Base-by-base conservation (phyloP, 805 yeast species). In the Yarrowia hollandica region DNA sequence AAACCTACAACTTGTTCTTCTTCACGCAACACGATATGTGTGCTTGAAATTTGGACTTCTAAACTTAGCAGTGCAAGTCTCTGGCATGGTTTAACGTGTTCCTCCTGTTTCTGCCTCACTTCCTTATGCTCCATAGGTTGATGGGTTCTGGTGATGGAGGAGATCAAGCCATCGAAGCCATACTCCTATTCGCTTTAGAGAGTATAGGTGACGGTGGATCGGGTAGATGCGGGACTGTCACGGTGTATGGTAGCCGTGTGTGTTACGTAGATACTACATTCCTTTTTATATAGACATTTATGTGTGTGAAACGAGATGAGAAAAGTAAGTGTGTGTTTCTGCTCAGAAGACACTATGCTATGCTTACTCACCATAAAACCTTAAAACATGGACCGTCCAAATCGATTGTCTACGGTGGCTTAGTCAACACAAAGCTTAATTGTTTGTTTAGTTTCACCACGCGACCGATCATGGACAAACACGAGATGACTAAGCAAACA, bases 41-140 rank as follows among this genome's bases (percentile, higher is more conserved):
- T 26, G 48, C 48, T 41, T 7, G 48, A 41, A 41, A 26, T 41
- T 12, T 16, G 16, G 22, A 25, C 33, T 7, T 7, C 33, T 26
- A 41, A 26, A 26, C 9, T 10, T 41, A 16, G 33, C 31, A n/a
- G 48, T 26, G 8, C 26, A 33, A 41, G 48, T 41, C 48, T 41
- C 48, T 26, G 48, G 48, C 33, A 26, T 26, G 14, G n/a, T 3
- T 26, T 41, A 26, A 41, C 30, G 31, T 41, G 48, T 41, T 11
- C 50, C 71, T 69, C 72, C 72, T 68, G 67, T 69, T 69, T 68
- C 72, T 69, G 72, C 72, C 68, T 62, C 71, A 60, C 60, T 60
- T 44, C 62, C 63, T 62, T 62, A n/a, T 60, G 63, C 61, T 50
- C 70, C 52, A 68, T 68, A 65, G 65, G 64, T 62, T 46, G 44